Percentiles rank a stretch among this genome's conserved stretches.
Conservation (phyloP, 306 rosid species). For the Fagus crenata region DNA sequence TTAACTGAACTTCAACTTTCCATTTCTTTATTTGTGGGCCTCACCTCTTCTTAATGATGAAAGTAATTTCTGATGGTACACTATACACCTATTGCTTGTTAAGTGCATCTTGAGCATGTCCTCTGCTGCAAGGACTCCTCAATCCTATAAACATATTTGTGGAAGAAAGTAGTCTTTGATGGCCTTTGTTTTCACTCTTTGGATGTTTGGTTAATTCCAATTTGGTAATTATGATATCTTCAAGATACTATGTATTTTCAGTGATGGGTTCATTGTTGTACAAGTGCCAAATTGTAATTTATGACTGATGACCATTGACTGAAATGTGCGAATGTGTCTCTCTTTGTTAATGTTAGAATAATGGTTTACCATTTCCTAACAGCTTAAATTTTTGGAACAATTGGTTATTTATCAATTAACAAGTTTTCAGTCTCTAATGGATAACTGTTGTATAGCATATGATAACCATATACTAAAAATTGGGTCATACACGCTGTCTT, state of each 20-base stretch:
- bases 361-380: no score
- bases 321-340: background rate
- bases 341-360: background rate
- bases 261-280: no score
- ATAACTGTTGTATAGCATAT: background rate
- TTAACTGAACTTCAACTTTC: background rate
- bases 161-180: background rate
- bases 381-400: no score
- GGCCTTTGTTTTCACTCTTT: background rate
- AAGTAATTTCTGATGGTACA: background rate
- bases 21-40: background rate
- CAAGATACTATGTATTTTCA: background rate
- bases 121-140: background rate
- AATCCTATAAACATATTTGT: background rate
- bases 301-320: background rate
- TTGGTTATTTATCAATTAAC: no score
- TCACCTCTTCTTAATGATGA: background rate
- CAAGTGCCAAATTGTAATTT: background rate
- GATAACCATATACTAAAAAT: background rate
- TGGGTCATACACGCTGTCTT: no score
- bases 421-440: background rate
- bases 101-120: background rate
- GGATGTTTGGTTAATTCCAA: background rate
- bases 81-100: background rate
- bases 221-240: background rate